Base-by-base conservation (phyloP, 768 basidiomycete species). In the Amanita thiersii region DNA sequence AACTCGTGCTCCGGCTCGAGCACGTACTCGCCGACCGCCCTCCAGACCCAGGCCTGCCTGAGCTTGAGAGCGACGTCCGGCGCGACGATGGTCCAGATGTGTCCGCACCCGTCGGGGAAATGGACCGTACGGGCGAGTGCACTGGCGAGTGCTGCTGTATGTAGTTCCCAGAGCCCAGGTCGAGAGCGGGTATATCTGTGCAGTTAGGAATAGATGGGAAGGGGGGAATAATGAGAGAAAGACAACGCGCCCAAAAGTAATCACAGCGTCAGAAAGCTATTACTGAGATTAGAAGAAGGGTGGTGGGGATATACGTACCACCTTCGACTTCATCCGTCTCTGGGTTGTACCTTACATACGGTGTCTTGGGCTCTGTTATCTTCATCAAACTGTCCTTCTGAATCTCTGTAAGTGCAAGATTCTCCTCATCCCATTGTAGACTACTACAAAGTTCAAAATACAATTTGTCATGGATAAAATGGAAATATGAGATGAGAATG, bases 321-420 rank as follows among this genome's bases (percentile, higher is more conserved):
- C 85, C 80, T 60, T 91, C 88, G 31, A 90, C 64, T 40, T 75
- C 73, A 58, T 91, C 88, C n/a, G 82, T 81, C 56, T 85, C 81
- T 2, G 87, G 74, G 53, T 91, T 86, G 61, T 91, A 93, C 50
- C 89, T 72, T 40, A 97, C 92, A 61, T 86, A 97, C 1, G 92
- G 92, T 7, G 92, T 97, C 74, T 97, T 97, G 40, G 92, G 92
- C 55, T 97, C 92, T 2, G 88, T 91, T 55, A 97, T 97, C 77
- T 96, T 97, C 92, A 96, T 97, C 56, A 91, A 67, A 49, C 88
- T 92, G 55, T 94, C 91, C 62, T 94, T 94, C 70, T 86, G 79
- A 50, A 90, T 81, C 62, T 97, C 92, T 1, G 92, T 96, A 54
- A 87, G 61, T 18, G 88, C 87, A 25, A 97, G 71, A 56, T 96